Base-by-base conservation (phyloP, 345 rosid genomes). In the Mallotus nudiflorus region DNA sequence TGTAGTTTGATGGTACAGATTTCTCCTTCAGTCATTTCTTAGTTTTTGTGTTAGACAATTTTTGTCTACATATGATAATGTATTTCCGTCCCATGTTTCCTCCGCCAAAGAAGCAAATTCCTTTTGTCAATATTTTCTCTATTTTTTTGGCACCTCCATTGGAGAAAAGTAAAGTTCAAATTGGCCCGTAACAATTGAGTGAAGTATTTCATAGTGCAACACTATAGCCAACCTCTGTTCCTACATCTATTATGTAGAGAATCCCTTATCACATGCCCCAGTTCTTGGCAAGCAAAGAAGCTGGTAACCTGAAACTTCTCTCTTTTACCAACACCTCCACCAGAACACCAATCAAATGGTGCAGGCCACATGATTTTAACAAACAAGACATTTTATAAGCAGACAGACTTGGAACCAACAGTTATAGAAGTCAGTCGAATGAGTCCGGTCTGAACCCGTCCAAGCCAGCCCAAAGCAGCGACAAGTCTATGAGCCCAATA, bases 311-410 rank as follows among this genome's bases (percentile, higher is more conserved):
- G 19, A 46, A 33, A 33, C 37, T 6, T 33, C 37, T 33, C 37
- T 6, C 37, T 33, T 33, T 33, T 3, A 33, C 37, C 37, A 33
- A 3, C 60, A 16, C 79, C 82, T 0, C 67, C 66, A 8, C 67
- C 66, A 8, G 10, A 52, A 52, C 27, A 9, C 27, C 56, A n/a
- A 52, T 13, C 37, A 33, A 2, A 33, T 3, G 4, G 3, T 20
- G 27, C 56, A 49, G n/a, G n/a, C n/a, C n/a, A n/a, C n/a, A n/a
- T n/a, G n/a, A n/a, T n/a, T n/a, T n/a, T n/a, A n/a, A n/a, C n/a
- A n/a, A n/a, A 8, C 19, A 49, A 49, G 8, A 11, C 22, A 27
- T 6, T 27, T 25, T n/a, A n/a, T 52, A 20, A n/a, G n/a, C n/a
- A n/a, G n/a, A n/a, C n/a, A 39, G 42, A 9, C 42, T 4, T 39